Evolutionary conservation across 768 basidiomycete species (phyloP), one percentile per base, ranked within the genome.

Genomic region (Macrolepiota albuminosa): DNA sequence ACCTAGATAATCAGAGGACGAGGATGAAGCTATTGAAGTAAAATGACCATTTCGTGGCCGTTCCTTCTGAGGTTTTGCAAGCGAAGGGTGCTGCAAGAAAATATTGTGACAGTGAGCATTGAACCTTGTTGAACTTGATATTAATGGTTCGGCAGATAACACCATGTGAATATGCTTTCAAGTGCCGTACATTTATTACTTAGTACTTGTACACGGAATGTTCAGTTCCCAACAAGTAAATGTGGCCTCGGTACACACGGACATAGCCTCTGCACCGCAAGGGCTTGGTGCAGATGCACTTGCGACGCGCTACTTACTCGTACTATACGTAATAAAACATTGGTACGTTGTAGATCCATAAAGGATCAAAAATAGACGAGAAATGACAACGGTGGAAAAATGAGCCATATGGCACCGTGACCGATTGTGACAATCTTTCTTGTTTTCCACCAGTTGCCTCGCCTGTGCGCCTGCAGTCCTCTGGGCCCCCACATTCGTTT

Each of bases 401-500:
- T 10, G 21, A 16, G 21, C 40, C 54, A 21, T 31, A 55, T 55
- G 54, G n/a, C 7, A 46, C 5, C 24, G 50, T 61, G 58, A 64
- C 60, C 1, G 52, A 59, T 40, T 34, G 49, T 53, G 49, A 42
- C 63, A 59, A 59, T 51, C 54, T 57, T 59, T 56, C 53, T 61
- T 61, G 51, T 50, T 40, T 49, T 31, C 37, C 37, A 36, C 50
- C 50, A 34, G 31, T 36, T 51, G 34, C 49, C 26, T 56, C 36
- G 48, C 16, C 54, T 52, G 60, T 51, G 40, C 33, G 36, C 18
- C 40, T 29, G 39, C 21, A 36, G 34, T 60, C 63, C 59, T 61
- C 24, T 26, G 63, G 67, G 65, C 63, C 65, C 50, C n/a, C 59
- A 68, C 67, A 60, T 49, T 68, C 67, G 54, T 60, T 68, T 68